phyloP scores from a whole-genome alignment of 495 filamentous ascomycete genomes.

The Neurospora intermedia region DNA sequence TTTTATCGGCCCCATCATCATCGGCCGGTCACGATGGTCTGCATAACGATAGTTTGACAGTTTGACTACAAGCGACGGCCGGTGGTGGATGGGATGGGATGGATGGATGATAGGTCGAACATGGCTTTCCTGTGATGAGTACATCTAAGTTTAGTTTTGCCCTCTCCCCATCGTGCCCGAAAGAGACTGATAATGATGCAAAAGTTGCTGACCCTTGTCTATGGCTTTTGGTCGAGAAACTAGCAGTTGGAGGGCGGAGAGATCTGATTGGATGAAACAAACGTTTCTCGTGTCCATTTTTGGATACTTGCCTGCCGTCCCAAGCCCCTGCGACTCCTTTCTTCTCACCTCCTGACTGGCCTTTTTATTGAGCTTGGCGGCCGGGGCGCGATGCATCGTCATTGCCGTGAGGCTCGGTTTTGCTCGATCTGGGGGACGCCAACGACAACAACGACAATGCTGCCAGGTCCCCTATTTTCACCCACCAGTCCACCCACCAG shows the following conservation, averaged over 20 bases:
- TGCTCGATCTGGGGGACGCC: not conserved
- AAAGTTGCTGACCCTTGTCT: not conserved
- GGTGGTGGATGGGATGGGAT: not conserved
- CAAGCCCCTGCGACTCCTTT: slow-evolving; percentile 7
- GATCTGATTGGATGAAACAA: slow-evolving; percentile 38
- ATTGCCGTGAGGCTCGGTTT: not conserved
- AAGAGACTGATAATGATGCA: not conserved
- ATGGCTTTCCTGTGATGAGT: not conserved
- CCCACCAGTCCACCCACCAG: not conserved
- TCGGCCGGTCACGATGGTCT: not conserved
- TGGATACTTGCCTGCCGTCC: slow-evolving; percentile 21
- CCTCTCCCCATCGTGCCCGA: not conserved
- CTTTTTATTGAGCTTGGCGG: not conserved
- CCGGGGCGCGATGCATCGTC: not conserved
- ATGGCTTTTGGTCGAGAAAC: not conserved
- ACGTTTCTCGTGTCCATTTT: slow-evolving; percentile 46
- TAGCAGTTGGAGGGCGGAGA: not conserved
- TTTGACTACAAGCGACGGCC: not conserved
- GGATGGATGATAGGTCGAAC: not conserved
- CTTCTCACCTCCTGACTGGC: not conserved
- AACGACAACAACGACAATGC: not conserved
- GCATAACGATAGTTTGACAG: not conserved
- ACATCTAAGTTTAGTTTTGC: not conserved
- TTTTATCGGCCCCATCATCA: not conserved
- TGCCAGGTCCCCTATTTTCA: not conserved